Base-by-base conservation (phyloP, 2,329 filamentous ascomycete genomes). In the Pseudopyrenochaeta lycopersici region DNA sequence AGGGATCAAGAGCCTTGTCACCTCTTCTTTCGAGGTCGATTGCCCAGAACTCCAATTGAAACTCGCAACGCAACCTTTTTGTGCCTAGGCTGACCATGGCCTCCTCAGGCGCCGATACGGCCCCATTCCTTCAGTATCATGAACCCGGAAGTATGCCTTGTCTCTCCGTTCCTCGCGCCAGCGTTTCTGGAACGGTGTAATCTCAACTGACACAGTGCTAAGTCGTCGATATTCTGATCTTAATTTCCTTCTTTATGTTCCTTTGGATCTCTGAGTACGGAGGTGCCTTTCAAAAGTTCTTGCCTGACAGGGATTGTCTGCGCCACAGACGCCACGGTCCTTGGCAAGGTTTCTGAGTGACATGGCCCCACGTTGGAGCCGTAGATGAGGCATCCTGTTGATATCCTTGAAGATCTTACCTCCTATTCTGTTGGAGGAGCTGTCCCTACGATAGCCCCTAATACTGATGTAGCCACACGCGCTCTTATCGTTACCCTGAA, bases 401-500 rank as follows among this genome's bases (percentile, higher is more conserved):
- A n/a, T n/a, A n/a, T n/a, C n/a, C n/a, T n/a, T n/a, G n/a, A n/a
- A n/a, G n/a, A n/a, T n/a, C n/a, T n/a, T n/a, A n/a, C n/a, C n/a
- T n/a, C n/a, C n/a, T n/a, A n/a, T n/a, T n/a, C n/a, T n/a, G n/a
- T n/a, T n/a, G n/a, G n/a, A n/a, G n/a, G n/a, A n/a, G n/a, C n/a
- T n/a, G n/a, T n/a, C n/a, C n/a, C n/a, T n/a, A 27, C 23, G 4
- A 43, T 35, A 11, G 32, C 32, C 15, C 15, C 32, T 14, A 35
- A 46, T 20, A 35, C 32, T n/a, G 43, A 46, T 36, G 14, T 27
- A 4, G 27, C 27, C 20, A 46, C 43, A 14, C 30, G 43, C 10
- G 29, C 43, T 23, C 43, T 33, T 29, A 29, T 46, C 21, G 17
- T 46, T 18, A 31, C 43, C 17, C 43, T 46, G 7, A 46, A 46